Conservation (phyloP, 2,329 filamentous ascomycete species). For the Podosphaera leucotricha region DNA sequence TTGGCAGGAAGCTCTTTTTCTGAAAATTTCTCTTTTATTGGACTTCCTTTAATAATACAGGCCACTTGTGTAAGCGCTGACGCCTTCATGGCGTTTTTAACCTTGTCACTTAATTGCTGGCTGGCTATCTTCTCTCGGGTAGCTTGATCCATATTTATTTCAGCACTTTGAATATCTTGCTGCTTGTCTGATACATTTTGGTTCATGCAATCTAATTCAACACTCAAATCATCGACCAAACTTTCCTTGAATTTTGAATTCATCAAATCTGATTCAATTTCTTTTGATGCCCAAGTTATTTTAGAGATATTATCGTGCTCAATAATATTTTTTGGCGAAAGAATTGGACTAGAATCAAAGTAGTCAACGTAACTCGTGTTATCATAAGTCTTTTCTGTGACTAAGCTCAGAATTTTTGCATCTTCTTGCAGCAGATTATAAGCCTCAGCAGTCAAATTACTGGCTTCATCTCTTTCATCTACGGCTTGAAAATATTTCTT, state of each 20-base stretch:
- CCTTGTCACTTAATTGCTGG: background rate
- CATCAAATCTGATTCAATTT: background rate
- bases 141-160: background rate
- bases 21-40: no score
- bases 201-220: background rate
- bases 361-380: background rate
- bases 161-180: background rate
- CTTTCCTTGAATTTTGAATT: background rate
- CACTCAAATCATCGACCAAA: background rate
- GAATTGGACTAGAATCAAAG: background rate
- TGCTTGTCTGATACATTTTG: background rate
- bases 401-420: background rate
- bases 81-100: background rate
- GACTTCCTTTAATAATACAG: no score
- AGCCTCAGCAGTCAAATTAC: background rate
- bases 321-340: background rate
- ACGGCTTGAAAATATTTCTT: background rate
- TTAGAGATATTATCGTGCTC: background rate
- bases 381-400: background rate
- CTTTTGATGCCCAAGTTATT: background rate
- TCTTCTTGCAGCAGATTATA: background rate
- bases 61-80: background rate
- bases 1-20: no score
- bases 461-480: background rate
- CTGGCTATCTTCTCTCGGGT: background rate